phyloP scores from a whole-genome alignment of 2,329 filamentous ascomycete genomes.

The Pseudogymnoascus sp. region DNA sequence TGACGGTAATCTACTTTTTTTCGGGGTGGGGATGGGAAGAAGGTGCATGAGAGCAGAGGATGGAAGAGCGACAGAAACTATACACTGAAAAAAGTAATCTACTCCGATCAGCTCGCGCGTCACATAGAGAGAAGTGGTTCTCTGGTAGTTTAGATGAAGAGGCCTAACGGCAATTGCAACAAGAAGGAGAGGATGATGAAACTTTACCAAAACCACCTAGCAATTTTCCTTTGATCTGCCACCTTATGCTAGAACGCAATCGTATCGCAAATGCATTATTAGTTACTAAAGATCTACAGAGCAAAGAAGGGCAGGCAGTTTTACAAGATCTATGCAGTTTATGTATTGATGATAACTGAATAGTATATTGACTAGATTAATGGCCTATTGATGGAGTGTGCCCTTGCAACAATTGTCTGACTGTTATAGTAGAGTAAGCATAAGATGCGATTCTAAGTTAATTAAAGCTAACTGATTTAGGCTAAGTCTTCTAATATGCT shows the following conservation, averaged over 20 bases:
- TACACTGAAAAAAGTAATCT: slow-evolving; percentile 1
- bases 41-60: no score
- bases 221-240: slow-evolving; percentile 6
- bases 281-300: background rate
- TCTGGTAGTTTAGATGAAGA: slow-evolving; percentile 2
- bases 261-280: background rate
- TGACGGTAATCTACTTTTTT: no score
- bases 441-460: background rate
- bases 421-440: background rate
- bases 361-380: background rate
- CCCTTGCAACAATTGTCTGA: background rate
- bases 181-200: slow-evolving; percentile 6
- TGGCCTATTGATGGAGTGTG: background rate
- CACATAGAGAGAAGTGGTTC: slow-evolving; percentile 8
- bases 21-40: no score
- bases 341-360: background rate
- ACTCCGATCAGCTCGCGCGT: background rate
- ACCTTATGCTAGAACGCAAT: slow-evolving; percentile 5
- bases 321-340: background rate
- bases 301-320: background rate
- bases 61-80: no score
- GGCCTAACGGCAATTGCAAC: background rate
- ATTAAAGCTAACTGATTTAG: background rate
- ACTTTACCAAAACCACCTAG: background rate
- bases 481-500: background rate